Percentiles rank a stretch among this genome's conserved stretches.
Conservation (phyloP, 208 protist species). For the Strigomonas galati region DNA sequence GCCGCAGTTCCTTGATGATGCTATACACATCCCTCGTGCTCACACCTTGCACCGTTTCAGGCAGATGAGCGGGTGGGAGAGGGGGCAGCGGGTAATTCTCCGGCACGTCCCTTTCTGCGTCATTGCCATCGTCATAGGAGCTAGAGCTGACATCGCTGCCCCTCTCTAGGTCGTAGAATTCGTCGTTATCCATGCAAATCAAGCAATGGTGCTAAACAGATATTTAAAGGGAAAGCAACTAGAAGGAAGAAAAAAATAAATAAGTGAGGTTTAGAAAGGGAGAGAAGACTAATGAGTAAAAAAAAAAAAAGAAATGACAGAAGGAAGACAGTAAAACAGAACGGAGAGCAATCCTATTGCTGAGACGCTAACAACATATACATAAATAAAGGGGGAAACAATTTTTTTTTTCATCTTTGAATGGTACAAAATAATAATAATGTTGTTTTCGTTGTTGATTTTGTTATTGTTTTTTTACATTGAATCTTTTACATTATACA, state of each 20-base stretch:
- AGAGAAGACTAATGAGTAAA: conserved; percentile 4
- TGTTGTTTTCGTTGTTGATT: background rate
- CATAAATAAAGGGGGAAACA: too few relatives aligned
- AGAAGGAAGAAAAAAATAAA: background rate
- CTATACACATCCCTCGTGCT: conserved; percentile 58
- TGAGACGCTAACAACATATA: background rate
- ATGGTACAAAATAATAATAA: too few relatives aligned
- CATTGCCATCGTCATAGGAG: conserved; percentile 24
- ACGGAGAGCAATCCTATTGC: background rate
- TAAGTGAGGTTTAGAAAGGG: background rate
- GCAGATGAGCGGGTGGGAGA: conserved; percentile 44
- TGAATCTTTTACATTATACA: background rate
- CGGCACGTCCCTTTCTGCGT: conserved; percentile 32
- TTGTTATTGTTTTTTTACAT: background rate
- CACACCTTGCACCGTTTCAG: conserved; percentile 49
- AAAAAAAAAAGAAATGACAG: background rate
- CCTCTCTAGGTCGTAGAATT: background rate
- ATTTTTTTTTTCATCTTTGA: conserved; percentile 3
- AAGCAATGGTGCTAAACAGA: background rate
- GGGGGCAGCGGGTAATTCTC: conserved; percentile 43
- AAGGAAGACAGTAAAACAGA: background rate
- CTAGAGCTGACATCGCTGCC: background rate
- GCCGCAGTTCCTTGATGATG: conserved; percentile 60
- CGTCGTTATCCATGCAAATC: background rate
- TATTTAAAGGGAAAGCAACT: conserved; percentile 10